Percentiles rank a stretch among this genome's conserved stretches.
Evolutionary conservation across 2,329 filamentous ascomycete species (phyloP).

Genomic region (Alternaria dauci): DNA sequence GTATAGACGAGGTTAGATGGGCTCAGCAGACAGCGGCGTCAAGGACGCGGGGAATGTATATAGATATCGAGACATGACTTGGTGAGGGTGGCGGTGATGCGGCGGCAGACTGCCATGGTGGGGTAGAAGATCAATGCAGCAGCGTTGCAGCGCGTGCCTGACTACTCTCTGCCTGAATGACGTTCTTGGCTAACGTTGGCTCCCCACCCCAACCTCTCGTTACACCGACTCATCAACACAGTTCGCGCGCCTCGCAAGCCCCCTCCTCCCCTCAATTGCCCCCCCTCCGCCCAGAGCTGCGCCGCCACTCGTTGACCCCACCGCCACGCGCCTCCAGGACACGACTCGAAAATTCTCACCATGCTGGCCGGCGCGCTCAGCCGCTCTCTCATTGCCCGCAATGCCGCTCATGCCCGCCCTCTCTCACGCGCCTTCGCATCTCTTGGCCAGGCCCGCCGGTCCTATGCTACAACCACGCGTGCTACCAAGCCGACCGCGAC

Average conservation of each 20-base stretch:
- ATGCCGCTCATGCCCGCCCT: conserved; percentile 30
- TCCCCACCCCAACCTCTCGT: conserved; percentile 15
- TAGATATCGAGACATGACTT: background rate
- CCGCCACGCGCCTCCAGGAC: conserved; percentile 13
- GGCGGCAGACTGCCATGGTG: conserved; percentile 12
- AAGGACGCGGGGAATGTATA: background rate
- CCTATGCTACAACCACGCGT: conserved; percentile 46
- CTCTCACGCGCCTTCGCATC: conserved; percentile 37
- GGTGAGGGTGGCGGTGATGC: background rate
- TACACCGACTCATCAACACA: background rate
- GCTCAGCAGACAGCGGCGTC: background rate
- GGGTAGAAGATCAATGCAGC: conserved; percentile 9
- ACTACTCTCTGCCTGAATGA: conserved; percentile 12
- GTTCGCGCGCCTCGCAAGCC: conserved; percentile 7
- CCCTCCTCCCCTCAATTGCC: conserved; percentile 28
- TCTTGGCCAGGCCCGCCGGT: conserved; percentile 33
- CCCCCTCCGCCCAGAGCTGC: conserved; percentile 28
- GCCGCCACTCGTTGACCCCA: conserved; percentile 16
- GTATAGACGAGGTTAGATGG: background rate
- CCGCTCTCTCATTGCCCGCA: conserved; percentile 32
- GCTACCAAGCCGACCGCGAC: conserved; percentile 44
- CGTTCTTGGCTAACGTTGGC: conserved; percentile 10
- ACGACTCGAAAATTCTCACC: conserved; percentile 15
- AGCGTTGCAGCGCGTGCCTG: conserved; percentile 17
- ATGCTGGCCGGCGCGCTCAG: conserved; percentile 50